These are phyloP conservation scores for Talaromyces thailandensis DNA, from an alignment of 495 filamentous ascomycete species.

Conservation along the genomic window DNA sequence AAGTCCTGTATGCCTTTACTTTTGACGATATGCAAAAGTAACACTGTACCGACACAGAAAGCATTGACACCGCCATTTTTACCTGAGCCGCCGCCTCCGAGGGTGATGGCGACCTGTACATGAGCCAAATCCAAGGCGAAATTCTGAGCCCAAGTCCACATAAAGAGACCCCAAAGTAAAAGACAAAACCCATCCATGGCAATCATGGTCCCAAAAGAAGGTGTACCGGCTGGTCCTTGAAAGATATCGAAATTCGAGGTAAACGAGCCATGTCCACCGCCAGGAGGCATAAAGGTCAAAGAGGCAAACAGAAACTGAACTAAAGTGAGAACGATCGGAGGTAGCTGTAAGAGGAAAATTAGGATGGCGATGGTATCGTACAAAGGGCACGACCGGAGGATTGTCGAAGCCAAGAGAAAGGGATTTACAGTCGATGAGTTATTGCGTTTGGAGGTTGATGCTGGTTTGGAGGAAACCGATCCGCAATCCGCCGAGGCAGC, in stretches of 20 bases:
- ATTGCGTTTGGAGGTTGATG: conserved; percentile 44
- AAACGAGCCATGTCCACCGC: conserved; percentile 36
- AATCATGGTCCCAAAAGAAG: conserved; percentile 71
- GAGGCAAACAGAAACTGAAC: conserved; percentile 91
- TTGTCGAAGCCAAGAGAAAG: conserved; percentile 68
- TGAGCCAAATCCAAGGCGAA: conserved; percentile 91
- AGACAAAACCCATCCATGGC: conserved; percentile 75
- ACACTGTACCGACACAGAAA: conserved; percentile 73
- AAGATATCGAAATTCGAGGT: conserved; percentile 65
- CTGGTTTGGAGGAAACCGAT: conserved; percentile 25
- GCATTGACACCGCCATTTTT: conserved; percentile 64
- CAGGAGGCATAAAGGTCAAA: conserved; percentile 84
- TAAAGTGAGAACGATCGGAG: conserved; percentile 78
- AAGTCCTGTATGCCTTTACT: conserved; percentile 48
- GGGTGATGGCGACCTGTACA: conserved; percentile 86
- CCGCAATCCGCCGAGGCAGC: conserved; percentile 27
- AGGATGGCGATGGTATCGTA: conserved; percentile 96
- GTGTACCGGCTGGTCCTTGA: conserved; percentile 59
- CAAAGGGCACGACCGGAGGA: conserved; percentile 82
- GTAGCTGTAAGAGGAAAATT: conserved; percentile 94
- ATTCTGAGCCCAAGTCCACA: conserved; percentile 81
- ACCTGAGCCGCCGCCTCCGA: conserved; percentile 75
- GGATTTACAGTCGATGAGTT: conserved; percentile 54
- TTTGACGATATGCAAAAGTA: conserved; percentile 55
- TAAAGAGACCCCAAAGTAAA: conserved; percentile 71